These are phyloP conservation scores for Pleurotus tuber-regium DNA, from an alignment of 768 basidiomycete genomes.

Conservation along the genomic window DNA sequence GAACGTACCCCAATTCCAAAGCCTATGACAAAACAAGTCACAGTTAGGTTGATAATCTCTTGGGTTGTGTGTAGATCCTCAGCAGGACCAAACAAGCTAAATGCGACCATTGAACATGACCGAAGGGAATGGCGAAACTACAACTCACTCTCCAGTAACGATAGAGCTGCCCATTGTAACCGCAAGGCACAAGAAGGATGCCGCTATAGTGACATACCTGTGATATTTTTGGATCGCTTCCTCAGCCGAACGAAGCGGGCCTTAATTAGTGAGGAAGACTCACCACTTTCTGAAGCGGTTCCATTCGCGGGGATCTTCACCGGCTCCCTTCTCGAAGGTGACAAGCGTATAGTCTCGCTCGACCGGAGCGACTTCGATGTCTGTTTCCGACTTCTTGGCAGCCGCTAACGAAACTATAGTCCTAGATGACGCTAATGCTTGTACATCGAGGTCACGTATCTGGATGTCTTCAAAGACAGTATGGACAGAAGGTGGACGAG, in stretches of 20 bases:
- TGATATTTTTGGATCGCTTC: background rate
- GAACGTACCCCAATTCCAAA: conserved; percentile 32
- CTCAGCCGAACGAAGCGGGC: background rate
- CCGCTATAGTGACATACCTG: conserved; percentile 35
- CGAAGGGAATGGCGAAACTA: background rate
- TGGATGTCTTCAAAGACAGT: background rate
- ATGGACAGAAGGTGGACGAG: background rate
- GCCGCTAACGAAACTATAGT: background rate
- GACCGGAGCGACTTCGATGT: conserved; percentile 14
- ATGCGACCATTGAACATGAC: background rate
- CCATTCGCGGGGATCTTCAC: conserved; percentile 39
- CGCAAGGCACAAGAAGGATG: conserved; percentile 34
- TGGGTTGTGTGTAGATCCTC: conserved; percentile 29
- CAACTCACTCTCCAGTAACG: conserved; percentile 38
- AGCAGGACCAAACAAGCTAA: conserved; percentile 31
- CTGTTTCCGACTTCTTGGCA: conserved; percentile 9
- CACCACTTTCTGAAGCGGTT: conserved; percentile 32
- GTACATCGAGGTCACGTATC: background rate
- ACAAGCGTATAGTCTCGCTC: conserved; percentile 18
- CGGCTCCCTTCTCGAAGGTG: conserved; percentile 20
- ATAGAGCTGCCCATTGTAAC: conserved; percentile 38
- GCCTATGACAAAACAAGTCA: conserved; percentile 41
- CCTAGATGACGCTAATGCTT: background rate
- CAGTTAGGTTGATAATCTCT: conserved; percentile 39
- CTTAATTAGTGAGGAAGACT: background rate